phyloP scores from a whole-genome alignment of 108 stramenopile genomes.

The Craspedostauros australis region DNA sequence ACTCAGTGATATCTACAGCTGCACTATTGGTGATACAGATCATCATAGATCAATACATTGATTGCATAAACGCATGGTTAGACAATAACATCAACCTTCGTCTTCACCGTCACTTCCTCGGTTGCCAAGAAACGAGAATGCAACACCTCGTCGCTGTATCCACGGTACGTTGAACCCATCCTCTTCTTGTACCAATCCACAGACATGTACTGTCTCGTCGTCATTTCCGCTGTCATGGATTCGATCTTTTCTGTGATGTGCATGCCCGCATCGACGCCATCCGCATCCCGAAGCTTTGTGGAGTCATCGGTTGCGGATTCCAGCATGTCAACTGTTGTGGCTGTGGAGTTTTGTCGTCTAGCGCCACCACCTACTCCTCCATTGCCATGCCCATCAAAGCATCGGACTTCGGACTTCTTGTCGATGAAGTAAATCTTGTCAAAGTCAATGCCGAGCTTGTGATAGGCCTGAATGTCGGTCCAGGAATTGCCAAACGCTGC shows the following conservation, averaged over 20 bases:
- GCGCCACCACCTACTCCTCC: no score
- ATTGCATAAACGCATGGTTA: no score
- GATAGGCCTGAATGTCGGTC: constrained; percentile 67
- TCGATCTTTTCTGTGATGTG: background rate
- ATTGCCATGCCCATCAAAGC: constrained; percentile 27
- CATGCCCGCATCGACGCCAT: background rate
- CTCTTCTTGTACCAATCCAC: constrained; percentile 12
- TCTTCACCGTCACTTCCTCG: no score
- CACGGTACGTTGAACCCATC: constrained; percentile 8
- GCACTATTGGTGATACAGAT: no score
- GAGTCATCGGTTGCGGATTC: no score
- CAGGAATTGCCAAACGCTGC: constrained; percentile 79
- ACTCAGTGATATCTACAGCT: no score
- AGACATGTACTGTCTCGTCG: constrained; percentile 2
- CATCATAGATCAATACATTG: no score
- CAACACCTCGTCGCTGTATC: constrained; percentile 22
- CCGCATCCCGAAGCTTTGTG: background rate
- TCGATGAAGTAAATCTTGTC: constrained; percentile 71
- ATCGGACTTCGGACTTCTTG: constrained; percentile 42
- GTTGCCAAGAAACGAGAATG: no score
- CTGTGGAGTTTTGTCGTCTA: no score
- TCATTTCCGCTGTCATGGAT: background rate
- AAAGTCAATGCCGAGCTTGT: constrained; percentile 60
- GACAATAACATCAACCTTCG: no score
- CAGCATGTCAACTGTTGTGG: no score